A percentile compares a stretch with the other conserved stretches of the same genome.
Conservation (phyloP, 495 filamentous ascomycete species). For the Penicillium longicatenatum region DNA sequence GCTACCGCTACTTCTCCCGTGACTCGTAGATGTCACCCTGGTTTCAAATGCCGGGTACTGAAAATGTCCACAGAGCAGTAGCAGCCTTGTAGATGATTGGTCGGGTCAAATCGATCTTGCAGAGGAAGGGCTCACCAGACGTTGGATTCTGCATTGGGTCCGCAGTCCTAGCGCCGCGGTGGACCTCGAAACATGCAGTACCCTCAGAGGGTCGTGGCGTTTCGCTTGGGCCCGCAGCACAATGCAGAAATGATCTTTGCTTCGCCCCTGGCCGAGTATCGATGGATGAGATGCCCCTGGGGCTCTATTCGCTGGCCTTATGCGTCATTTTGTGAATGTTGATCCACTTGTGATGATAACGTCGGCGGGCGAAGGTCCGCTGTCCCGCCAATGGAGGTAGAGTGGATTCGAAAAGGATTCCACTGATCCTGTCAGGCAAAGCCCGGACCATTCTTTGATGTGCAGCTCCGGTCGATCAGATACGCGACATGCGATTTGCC, state of each 20-base stretch:
- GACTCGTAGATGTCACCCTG: neutral
- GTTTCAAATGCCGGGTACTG: neutral
- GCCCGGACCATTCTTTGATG: neutral
- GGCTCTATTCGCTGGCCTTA: constrained; percentile 7
- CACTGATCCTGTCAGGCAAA: constrained; percentile 11
- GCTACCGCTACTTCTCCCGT: no score
- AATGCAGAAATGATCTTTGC: neutral
- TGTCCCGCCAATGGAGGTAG: constrained; percentile 9
- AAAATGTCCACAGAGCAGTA: neutral
- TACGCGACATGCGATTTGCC: constrained; percentile 9
- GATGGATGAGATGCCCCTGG: neutral
- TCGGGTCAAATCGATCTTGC: constrained; percentile 5
- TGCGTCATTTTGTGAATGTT: constrained; percentile 7
- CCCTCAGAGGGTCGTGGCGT: neutral
- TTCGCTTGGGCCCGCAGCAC: neutral
- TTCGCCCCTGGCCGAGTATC: neutral
- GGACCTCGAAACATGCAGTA: neutral
- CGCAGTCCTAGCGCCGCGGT: constrained; percentile 1
- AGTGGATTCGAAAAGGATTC: constrained; percentile 8
- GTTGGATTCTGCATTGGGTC: neutral
- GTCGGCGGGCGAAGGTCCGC: neutral
- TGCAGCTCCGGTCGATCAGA: constrained; percentile 9
- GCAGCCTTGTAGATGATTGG: neutral
- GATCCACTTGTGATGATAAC: constrained; percentile 11
- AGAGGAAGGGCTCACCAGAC: neutral